Percentiles rank a stretch among this genome's conserved stretches.
Evolutionary conservation across 2,329 filamentous ascomycete species (phyloP).

Genomic region (Calonectria pteridis): DNA sequence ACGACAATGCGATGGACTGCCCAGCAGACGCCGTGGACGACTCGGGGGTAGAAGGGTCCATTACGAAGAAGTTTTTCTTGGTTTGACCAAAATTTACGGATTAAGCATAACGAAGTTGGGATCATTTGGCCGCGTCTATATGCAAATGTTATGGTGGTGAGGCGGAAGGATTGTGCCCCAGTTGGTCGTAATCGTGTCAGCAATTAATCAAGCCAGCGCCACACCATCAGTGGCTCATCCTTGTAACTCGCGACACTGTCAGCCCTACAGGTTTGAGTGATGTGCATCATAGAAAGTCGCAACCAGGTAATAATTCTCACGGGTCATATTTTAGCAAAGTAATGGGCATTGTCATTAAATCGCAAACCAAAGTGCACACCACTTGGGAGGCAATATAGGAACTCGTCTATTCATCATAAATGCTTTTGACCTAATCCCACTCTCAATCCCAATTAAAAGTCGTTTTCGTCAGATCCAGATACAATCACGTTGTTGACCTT

Average conservation of each 20-base stretch:
- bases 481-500: slow-evolving; percentile 98
- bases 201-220: background rate
- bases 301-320: slow-evolving; percentile 9
- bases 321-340: background rate
- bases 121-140: too few species aligned
- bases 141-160: too few species aligned
- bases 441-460: slow-evolving; percentile 72
- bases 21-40: background rate
- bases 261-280: background rate
- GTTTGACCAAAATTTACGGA: background rate
- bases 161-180: background rate
- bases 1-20: background rate
- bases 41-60: slow-evolving; percentile 3
- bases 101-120: background rate
- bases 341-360: background rate
- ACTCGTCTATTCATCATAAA: slow-evolving; percentile 36
- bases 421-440: slow-evolving; percentile 44
- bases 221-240: background rate
- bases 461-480: slow-evolving; percentile 86
- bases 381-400: slow-evolving; percentile 21
- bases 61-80: background rate
- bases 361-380: background rate
- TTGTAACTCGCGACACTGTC: background rate
- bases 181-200: background rate
- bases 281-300: background rate